A percentile compares a stretch with the other conserved stretches of the same genome.
Conservation (phyloP, 148 eudicot species). For the Heliosperma pusillum region DNA sequence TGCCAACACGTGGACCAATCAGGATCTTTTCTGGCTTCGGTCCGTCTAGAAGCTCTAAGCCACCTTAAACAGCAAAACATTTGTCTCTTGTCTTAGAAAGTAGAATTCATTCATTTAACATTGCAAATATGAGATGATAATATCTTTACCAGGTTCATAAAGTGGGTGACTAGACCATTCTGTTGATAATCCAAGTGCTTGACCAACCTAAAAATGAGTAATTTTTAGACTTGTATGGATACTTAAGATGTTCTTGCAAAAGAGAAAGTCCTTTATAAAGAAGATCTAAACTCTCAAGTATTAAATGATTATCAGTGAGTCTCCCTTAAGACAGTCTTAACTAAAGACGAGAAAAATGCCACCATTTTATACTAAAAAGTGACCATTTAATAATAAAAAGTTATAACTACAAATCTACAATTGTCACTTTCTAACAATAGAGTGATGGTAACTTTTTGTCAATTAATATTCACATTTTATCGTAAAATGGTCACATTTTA, state of each 20-base stretch:
- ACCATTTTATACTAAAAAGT: too few relatives aligned
- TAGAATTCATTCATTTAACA: not conserved
- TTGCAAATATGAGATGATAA: not conserved
- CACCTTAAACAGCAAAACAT: conserved; percentile 36
- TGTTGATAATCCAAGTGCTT: conserved; percentile 84
- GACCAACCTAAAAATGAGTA: conserved; percentile 62
- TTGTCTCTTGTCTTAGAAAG: not conserved
- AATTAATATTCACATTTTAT: too few relatives aligned
- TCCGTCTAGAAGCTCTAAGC: conserved; percentile 80
- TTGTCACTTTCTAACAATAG: too few relatives aligned
- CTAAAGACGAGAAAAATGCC: too few relatives aligned
- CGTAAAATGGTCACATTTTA: too few relatives aligned
- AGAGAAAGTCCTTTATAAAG: not conserved
- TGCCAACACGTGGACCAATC: conserved; percentile 89
- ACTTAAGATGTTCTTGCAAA: not conserved
- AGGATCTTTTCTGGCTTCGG: conserved; percentile 76
- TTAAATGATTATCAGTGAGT: too few relatives aligned
- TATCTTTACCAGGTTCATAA: conserved; percentile 55
- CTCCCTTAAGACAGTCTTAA: too few relatives aligned
- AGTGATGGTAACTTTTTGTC: too few relatives aligned
- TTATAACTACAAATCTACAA: too few relatives aligned
- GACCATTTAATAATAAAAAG: too few relatives aligned
- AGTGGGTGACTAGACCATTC: conserved; percentile 94
- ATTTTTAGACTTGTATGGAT: not conserved
- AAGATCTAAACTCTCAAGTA: not conserved